phyloP scores from a whole-genome alignment of 2,329 filamentous ascomycete genomes.

The Xylariaceae sp. region DNA sequence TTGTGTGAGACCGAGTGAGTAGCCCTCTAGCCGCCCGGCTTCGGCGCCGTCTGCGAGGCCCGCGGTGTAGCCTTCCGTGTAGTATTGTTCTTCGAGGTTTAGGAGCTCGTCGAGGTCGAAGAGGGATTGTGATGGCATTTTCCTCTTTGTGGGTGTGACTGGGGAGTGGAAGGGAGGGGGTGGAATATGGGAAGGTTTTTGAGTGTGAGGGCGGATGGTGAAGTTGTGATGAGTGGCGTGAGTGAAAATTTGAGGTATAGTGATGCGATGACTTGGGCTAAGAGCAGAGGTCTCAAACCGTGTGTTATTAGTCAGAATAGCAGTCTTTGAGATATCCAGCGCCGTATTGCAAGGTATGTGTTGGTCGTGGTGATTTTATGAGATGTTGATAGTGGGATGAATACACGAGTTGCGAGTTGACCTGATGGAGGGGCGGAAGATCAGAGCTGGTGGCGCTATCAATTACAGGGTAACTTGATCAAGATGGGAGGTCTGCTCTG shows the following conservation, averaged over 20 bases:
- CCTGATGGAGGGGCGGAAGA: no score
- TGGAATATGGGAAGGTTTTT: neutral
- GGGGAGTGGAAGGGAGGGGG: constrained; percentile 37
- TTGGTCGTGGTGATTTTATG: no score
- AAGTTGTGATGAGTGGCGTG: neutral
- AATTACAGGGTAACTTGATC: no score
- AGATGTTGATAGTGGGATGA: no score
- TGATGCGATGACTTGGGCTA: no score
- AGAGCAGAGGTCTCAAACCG: no score
- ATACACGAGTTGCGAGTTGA: no score
- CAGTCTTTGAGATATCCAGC: no score
- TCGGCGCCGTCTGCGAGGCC: constrained; percentile 72
- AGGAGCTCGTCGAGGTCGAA: constrained; percentile 60
- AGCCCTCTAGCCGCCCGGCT: constrained; percentile 82
- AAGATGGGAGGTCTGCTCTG: no score
- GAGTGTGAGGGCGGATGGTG: neutral
- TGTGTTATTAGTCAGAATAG: no score
- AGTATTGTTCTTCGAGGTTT: constrained; percentile 67
- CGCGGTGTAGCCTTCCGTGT: constrained; percentile 75
- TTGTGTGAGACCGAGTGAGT: constrained; percentile 85
- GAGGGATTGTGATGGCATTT: constrained; percentile 41
- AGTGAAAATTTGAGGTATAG: constrained; percentile 45
- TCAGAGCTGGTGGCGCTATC: no score
- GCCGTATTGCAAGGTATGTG: no score
- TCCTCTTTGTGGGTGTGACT: constrained; percentile 32